Evolutionary conservation across 805 yeast genomes (phyloP).

Genomic region (Schwanniomyces polymorphus): DNA sequence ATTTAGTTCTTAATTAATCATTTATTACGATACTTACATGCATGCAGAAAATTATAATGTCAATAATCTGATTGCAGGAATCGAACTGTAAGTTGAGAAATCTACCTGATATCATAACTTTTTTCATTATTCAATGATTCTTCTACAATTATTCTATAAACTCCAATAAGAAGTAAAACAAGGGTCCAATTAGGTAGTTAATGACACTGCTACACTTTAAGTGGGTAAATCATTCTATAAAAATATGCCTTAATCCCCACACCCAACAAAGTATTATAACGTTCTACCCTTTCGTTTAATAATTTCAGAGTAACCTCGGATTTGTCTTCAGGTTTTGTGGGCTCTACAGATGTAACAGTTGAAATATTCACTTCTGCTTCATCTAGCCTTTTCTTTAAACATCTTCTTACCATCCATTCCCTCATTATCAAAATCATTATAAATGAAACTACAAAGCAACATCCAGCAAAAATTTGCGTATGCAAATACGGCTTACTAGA

Average conservation of each 20-base stretch:
- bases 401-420: slow-evolving; percentile 42
- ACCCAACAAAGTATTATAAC: slow-evolving; percentile 15
- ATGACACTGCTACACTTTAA: slow-evolving; percentile 9
- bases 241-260: slow-evolving; percentile 7
- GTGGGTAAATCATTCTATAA: slow-evolving; percentile 20
- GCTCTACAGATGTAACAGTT: not conserved
- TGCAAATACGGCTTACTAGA: slow-evolving; percentile 49
- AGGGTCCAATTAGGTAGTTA: no score
- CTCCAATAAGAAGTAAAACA: no score
- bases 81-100: no score
- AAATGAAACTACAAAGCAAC: slow-evolving; percentile 43
- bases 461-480: slow-evolving; percentile 62
- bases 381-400: slow-evolving; percentile 21
- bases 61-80: no score
- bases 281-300: slow-evolving; percentile 15
- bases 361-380: slow-evolving; percentile 2
- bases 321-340: slow-evolving; percentile 6
- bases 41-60: no score
- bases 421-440: slow-evolving; percentile 48
- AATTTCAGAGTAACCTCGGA: slow-evolving; percentile 7
- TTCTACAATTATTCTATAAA: no score
- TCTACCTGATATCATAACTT: no score
- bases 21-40: no score
- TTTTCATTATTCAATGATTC: no score
- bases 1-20: no score